Base-by-base conservation (phyloP, 257 asterid species). In the Mentha longifolia region DNA sequence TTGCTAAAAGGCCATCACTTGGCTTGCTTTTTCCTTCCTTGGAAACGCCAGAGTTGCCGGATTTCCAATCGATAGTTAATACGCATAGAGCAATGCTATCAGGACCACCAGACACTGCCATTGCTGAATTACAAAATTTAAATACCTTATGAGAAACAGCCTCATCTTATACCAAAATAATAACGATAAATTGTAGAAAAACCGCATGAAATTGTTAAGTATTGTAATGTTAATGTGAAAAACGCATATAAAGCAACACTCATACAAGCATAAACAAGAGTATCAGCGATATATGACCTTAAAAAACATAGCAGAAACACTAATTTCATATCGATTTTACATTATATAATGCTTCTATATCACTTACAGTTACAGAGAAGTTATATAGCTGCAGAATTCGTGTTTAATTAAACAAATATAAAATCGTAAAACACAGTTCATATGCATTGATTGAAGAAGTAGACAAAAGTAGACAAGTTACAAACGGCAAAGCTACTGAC, bases 51-150 rank as follows among this genome's bases (percentile, higher is more conserved):
- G 22, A 49, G 58, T 74, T 79, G 47, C 77, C 81, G 70, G 78
- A 78, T 84, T 91, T 94, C 99, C 99, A 94, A 59, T 80, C 79
- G 66, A 89, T 88, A 68, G 97, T 85, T 71, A 94, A 69, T 37
- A 86, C 79, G 74, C 97, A 91, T 4, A 94, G 87, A 62, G 97
- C 97, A 72, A 91, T 85, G 79, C 99, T 91, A 81, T 94, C 99
- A 67, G 99, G 95, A 52, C 97, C 97, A 65, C 99, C 99, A 70
- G 99, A 91, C 74, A 91, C 96, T 25, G 93, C 99, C 17, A 94
- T 57, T 73, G 95, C 99, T 94, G 89, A 63, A 76, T n/a, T 31
- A 52, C 8, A 76, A 67, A 61, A 55, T 17, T 39, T 68, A 59
- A 73, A 50, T 39, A 49, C 62, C 63, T 49, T 31, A 25, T 50